These are phyloP conservation scores for Salix dunnii DNA, from an alignment of 345 rosid species.

Conservation along the genomic window DNA sequence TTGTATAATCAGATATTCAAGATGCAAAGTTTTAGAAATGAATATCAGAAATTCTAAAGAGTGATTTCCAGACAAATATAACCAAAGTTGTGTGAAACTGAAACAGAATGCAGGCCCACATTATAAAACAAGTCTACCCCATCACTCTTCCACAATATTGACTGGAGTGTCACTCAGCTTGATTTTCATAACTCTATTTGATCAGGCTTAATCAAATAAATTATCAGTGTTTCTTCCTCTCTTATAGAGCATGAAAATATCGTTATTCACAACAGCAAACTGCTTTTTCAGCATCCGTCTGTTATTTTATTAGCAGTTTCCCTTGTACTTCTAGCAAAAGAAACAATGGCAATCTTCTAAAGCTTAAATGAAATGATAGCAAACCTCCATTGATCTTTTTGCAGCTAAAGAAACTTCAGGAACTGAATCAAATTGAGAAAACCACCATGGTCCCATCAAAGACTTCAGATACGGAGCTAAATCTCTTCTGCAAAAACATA, in stretches of 20 bases:
- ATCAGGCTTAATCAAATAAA: neutral
- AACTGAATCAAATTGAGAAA: constrained; percentile 84
- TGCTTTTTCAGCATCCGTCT: neutral
- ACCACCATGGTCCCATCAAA: constrained; percentile 99
- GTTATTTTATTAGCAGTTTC: neutral
- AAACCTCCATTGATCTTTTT: constrained; percentile 82
- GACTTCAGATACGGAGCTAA: constrained; percentile 82
- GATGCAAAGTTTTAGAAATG: no score
- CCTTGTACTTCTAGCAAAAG: neutral
- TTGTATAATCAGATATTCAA: no score
- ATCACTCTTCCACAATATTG: no score
- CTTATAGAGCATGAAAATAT: neutral
- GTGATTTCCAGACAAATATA: no score
- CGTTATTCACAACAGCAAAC: neutral
- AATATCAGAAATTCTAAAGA: no score
- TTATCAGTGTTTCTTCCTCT: neutral
- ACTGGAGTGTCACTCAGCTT: no score
- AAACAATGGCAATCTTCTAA: neutral
- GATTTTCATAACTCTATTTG: no score
- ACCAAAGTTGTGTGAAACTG: neutral
- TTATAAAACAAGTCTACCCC: neutral
- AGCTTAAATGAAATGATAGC: constrained; percentile 7
- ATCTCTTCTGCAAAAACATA: constrained; percentile 61
- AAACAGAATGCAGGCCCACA: neutral
- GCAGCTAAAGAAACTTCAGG: constrained; percentile 89